Base-by-base conservation (phyloP, 345 rosid species). In the Clausena lansium region DNA sequence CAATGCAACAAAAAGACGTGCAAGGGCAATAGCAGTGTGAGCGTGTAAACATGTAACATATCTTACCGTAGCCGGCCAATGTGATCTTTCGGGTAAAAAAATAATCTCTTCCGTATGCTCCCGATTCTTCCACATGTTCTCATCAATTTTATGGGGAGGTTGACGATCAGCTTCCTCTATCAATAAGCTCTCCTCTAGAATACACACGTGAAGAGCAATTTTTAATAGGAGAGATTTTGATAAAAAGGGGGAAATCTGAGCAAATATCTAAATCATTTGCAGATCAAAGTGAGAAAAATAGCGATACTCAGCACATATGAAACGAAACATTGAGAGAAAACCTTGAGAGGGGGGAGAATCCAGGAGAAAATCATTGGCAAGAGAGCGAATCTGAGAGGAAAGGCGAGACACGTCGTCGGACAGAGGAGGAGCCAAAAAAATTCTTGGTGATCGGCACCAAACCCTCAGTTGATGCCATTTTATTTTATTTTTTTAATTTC, bases 61-160 rank as follows among this genome's bases (percentile, higher is more conserved):
- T 73, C 83, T 80, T 83, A 91, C 98, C 73, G 79, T 60, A 13
- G 78, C 35, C 13, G 99, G 99, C 92, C 93, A 92, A 74, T 77
- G 90, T 36, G 94, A 85, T 77, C 81, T 84, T 62, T 89, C 89
- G 47, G 92, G 92, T 78, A 95, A 83, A 84, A 84, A 92, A 35
- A 93, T 47, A 67, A 93, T 90, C 87, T 95, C 98, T 77, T 95
- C 98, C 83, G 93, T 84, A 71, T 90, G 93, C 80, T 92, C 98
- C 59, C 98, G 86, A 82, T 95, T 93, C 88, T 89, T 95, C 98
- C 99, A 95, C 93, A 95, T 87, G 86, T 95, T 95, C 86, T 93
- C 98, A 76, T 95, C 99, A 27, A 95, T 90, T 84, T 95, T 95
- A 83, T 92, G 98, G 15, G 97, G 89, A 65, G 97, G 89, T 81